Evolutionary conservation across 2,329 filamentous ascomycete genomes (phyloP).

Genomic region (Exophiala oligosperma): DNA sequence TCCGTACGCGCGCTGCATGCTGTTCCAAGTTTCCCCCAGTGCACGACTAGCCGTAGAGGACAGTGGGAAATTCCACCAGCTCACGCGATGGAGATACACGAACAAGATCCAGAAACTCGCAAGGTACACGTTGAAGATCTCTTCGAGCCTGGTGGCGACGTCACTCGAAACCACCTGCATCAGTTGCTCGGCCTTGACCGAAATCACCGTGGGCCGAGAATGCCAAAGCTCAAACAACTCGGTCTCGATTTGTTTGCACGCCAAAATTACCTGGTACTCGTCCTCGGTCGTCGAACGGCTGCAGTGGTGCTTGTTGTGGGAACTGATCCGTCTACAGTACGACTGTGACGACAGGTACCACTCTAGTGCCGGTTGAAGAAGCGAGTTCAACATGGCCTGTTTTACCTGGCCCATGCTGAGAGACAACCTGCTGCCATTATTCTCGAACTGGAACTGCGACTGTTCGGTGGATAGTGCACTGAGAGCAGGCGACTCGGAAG

Average conservation of each 20-base stretch:
- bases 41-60: neutral
- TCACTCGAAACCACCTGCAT: neutral
- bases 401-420: neutral
- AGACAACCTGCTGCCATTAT: neutral
- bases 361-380: constrained; percentile 5
- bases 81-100: constrained; percentile 9
- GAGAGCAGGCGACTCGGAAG: neutral
- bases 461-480: neutral
- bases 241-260: constrained; percentile 8
- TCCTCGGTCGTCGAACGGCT: constrained; percentile 3
- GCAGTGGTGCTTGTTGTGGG: constrained; percentile 5
- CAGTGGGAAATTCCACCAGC: constrained; percentile 6
- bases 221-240: constrained; percentile 4
- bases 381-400: constrained; percentile 1
- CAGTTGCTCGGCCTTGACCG: neutral
- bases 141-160: neutral
- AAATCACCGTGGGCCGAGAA: neutral
- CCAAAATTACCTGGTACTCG: constrained; percentile 5
- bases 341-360: constrained; percentile 7
- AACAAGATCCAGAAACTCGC: constrained; percentile 10
- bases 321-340: constrained; percentile 8
- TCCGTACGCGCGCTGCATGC: constrained; percentile 3
- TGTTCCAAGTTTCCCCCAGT: neutral
- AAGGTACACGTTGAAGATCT: constrained; percentile 6
- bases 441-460: neutral